phyloP scores from a whole-genome alignment of 2,329 filamentous ascomycete species.

The Thelonectria rubi region DNA sequence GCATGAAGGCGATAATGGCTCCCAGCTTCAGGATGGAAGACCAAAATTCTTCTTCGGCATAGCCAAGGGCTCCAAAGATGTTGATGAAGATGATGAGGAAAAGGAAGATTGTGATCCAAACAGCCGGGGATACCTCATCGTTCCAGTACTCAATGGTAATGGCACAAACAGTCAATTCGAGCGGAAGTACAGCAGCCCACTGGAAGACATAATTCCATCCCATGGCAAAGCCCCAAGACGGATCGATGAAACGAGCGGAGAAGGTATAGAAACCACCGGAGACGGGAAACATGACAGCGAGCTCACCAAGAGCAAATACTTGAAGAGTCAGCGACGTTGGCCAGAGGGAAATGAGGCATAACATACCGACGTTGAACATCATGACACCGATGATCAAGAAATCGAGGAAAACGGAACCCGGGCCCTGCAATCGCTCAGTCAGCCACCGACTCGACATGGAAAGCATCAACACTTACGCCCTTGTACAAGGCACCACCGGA shows the following conservation, averaged over 20 bases:
- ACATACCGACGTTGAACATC: constrained; percentile 63
- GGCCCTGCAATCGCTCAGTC: constrained; percentile 41
- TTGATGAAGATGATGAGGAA: constrained; percentile 61
- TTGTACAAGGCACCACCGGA: constrained; percentile 62
- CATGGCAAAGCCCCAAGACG: constrained; percentile 67
- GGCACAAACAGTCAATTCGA: constrained; percentile 61
- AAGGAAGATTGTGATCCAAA: constrained; percentile 65
- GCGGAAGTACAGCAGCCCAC: constrained; percentile 59
- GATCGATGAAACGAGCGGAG: constrained; percentile 69
- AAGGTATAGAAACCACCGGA: constrained; percentile 71
- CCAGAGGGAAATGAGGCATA: neutral
- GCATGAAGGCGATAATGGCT: constrained; percentile 69
- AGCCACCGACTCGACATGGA: neutral
- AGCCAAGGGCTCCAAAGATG: constrained; percentile 64
- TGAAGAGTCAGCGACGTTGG: constrained; percentile 18
- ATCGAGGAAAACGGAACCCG: constrained; percentile 56
- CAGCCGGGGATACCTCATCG: constrained; percentile 55
- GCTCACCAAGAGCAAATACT: constrained; percentile 68
- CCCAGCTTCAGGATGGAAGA: constrained; percentile 64
- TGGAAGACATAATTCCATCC: constrained; percentile 58
- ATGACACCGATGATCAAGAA: constrained; percentile 67
- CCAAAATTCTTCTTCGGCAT: constrained; percentile 65
- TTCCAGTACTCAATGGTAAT: constrained; percentile 64
- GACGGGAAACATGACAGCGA: constrained; percentile 69
- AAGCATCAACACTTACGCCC: constrained; percentile 48